Conservation (phyloP, 768 basidiomycete species). For the Lyophyllum semitale region DNA sequence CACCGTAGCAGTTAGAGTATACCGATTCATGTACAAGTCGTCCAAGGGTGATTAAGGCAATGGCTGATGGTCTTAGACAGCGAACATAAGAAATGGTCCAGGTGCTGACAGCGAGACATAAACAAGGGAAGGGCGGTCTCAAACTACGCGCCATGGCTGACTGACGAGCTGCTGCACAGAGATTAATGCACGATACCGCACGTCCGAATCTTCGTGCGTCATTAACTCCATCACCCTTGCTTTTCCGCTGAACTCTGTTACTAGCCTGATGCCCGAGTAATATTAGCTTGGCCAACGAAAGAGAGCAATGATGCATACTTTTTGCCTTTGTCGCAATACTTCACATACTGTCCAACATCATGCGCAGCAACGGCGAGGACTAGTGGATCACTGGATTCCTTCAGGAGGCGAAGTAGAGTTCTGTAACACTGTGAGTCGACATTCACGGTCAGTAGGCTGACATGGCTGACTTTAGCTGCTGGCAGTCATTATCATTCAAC, state of each 20-base stretch:
- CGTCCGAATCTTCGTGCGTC: conserved; percentile 84
- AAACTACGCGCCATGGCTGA: conserved; percentile 77
- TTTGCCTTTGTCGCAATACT: conserved; percentile 88
- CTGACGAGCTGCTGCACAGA: conserved; percentile 91
- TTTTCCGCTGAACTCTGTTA: conserved; percentile 88
- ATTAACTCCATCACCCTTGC: conserved; percentile 88
- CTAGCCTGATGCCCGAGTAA: conserved; percentile 39
- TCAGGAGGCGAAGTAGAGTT: conserved; percentile 71
- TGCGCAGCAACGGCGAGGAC: conserved; percentile 92
- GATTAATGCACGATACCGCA: conserved; percentile 89
- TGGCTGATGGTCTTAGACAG: background rate
- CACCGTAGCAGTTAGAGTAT: conserved; percentile 17
- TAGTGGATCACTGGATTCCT: conserved; percentile 66
- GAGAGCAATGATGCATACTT: conserved; percentile 50
- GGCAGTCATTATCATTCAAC: conserved; percentile 82
- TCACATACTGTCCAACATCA: conserved; percentile 94
- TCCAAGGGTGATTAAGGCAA: background rate
- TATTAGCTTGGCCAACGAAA: background rate
- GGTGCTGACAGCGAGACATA: background rate
- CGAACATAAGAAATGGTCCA: conserved; percentile 2
- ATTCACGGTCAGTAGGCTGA: background rate
- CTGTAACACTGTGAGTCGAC: conserved; percentile 38
- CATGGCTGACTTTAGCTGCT: conserved; percentile 73
- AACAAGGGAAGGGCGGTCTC: background rate
- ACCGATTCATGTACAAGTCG: background rate